Evolutionary conservation across 495 filamentous ascomycete species (phyloP).

Genomic region (Elaphomyces granulatus): DNA sequence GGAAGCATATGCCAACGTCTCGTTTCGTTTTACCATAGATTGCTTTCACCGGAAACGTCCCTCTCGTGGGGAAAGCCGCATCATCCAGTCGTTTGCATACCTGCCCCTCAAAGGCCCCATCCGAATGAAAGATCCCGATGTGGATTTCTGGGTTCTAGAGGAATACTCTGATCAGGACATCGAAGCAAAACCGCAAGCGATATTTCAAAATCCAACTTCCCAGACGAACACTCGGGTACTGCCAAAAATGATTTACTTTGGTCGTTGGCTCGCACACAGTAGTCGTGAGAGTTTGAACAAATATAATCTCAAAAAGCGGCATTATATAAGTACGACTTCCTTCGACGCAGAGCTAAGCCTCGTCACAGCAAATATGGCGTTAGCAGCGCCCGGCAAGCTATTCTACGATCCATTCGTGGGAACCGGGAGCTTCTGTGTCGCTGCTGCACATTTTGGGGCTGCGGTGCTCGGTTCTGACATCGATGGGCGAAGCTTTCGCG

Average conservation of each 20-base stretch:
- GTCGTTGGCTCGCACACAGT: slow-evolving; percentile 49
- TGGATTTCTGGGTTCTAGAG: slow-evolving; percentile 67
- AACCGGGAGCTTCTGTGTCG: slow-evolving; percentile 78
- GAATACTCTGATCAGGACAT: slow-evolving; percentile 39
- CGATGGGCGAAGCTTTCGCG: slow-evolving; percentile 73
- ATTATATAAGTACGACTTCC: slow-evolving; percentile 86
- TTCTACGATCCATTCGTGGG: slow-evolving; percentile 93
- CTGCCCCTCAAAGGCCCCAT: slow-evolving; percentile 65
- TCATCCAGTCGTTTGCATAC: slow-evolving; percentile 75
- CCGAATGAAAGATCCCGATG: slow-evolving; percentile 51
- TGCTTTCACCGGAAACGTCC: slow-evolving; percentile 56
- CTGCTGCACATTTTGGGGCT: slow-evolving; percentile 81
- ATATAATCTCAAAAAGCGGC: slow-evolving; percentile 82
- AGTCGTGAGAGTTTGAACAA: slow-evolving; percentile 50
- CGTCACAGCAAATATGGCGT: slow-evolving; percentile 80
- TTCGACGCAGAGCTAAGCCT: slow-evolving; percentile 94
- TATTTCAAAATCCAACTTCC: slow-evolving; percentile 3
- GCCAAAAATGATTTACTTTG: slow-evolving; percentile 53
- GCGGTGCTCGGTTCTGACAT: slow-evolving; percentile 75
- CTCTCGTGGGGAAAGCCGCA: slow-evolving; percentile 37
- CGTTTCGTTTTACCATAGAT: slow-evolving; percentile 77
- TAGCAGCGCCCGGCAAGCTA: slow-evolving; percentile 65
- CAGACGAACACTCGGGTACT: slow-evolving; percentile 3
- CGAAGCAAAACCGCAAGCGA: slow-evolving; percentile 12
- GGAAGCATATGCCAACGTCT: slow-evolving; percentile 40